Conservation (phyloP, 371 early-diverging fungal genomes). For the Rhizopus stolonifer region DNA sequence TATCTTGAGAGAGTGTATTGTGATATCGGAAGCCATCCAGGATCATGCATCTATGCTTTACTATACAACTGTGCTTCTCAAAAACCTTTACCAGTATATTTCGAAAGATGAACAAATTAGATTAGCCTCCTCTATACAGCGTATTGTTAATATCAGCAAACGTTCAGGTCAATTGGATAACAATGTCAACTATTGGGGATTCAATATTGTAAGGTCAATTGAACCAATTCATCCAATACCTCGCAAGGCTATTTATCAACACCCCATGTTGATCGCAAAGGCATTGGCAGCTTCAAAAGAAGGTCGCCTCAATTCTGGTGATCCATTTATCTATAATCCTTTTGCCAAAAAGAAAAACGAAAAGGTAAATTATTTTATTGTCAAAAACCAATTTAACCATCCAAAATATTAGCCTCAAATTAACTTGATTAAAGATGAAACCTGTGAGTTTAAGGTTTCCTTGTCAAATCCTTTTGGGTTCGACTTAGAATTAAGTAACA, state of each 20-base stretch:
- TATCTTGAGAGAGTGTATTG: constrained; percentile 73
- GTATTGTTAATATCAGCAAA: constrained; percentile 53
- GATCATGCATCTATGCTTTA: constrained; percentile 66
- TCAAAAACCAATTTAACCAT: neutral
- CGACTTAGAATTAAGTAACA: constrained; percentile 72
- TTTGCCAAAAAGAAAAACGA: constrained; percentile 61
- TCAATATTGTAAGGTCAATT: constrained; percentile 46
- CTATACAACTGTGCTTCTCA: constrained; percentile 67
- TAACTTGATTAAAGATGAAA: constrained; percentile 65
- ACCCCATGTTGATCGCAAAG: constrained; percentile 24
- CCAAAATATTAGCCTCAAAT: constrained; percentile 13
- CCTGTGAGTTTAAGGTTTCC: constrained; percentile 67
- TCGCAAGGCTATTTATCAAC: constrained; percentile 41
- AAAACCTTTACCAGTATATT: constrained; percentile 67
- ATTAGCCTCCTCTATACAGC: constrained; percentile 61
- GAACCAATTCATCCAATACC: constrained; percentile 44
- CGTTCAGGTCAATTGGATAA: constrained; percentile 23
- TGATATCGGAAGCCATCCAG: constrained; percentile 69
- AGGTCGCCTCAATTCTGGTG: constrained; percentile 30
- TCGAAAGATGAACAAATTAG: constrained; percentile 70
- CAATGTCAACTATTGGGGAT: constrained; percentile 51
- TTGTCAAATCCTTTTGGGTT: constrained; percentile 81
- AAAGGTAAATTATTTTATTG: constrained; percentile 41
- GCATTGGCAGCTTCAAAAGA: constrained; percentile 29
- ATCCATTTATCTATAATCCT: constrained; percentile 80